phyloP scores from a whole-genome alignment of 2,329 filamentous ascomycete genomes.

The Canariomyces notabilis region DNA sequence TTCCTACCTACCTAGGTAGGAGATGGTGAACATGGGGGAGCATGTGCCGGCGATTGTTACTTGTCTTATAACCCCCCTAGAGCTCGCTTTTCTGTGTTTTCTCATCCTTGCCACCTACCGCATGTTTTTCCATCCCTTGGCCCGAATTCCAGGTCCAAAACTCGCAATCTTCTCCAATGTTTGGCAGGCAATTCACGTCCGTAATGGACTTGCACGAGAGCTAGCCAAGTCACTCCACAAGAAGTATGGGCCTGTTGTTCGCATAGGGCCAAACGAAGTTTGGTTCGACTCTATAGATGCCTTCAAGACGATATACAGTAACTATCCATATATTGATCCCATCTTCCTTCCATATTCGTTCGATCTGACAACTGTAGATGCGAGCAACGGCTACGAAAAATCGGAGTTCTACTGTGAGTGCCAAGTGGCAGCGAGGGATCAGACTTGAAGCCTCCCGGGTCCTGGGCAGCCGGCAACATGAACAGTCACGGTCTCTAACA shows the following conservation, averaged over 20 bases:
- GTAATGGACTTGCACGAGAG: slow-evolving; percentile 38
- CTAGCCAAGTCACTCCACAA: slow-evolving; percentile 42
- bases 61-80: background rate
- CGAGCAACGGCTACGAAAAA: slow-evolving; percentile 45
- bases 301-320: slow-evolving; percentile 45
- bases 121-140: slow-evolving; percentile 40
- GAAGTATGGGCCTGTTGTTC: slow-evolving; percentile 46
- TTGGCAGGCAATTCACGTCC: slow-evolving; percentile 45
- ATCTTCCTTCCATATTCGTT: background rate
- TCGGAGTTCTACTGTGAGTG: slow-evolving; percentile 48
- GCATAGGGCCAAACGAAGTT: slow-evolving; percentile 49
- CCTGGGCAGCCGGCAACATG: too few species aligned
- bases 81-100: background rate
- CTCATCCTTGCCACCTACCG: slow-evolving; percentile 30
- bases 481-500: too few species aligned
- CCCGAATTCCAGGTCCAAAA: slow-evolving; percentile 42
- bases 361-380: slow-evolving; percentile 31
- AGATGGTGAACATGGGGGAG: too few species aligned
- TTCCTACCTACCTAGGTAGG: too few species aligned
- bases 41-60: too few species aligned
- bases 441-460: too few species aligned
- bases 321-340: background rate
- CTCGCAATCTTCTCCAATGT: slow-evolving; percentile 42
- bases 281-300: slow-evolving; percentile 47
- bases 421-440: too few species aligned